These are phyloP conservation scores for Penicillium nucicola DNA, from an alignment of 495 filamentous ascomycete species.

Conservation along the genomic window DNA sequence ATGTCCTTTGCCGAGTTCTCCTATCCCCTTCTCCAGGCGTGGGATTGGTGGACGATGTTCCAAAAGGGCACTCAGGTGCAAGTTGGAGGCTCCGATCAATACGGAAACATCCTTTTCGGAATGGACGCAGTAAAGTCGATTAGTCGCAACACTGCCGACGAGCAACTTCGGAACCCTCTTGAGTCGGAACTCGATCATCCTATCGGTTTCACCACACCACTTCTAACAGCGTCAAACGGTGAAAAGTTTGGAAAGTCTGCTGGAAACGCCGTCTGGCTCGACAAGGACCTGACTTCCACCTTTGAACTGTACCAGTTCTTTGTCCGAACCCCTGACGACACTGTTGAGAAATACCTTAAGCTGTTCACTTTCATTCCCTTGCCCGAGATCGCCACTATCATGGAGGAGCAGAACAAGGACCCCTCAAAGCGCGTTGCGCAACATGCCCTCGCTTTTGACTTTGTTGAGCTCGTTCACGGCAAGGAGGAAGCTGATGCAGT, in stretches of 20 bases:
- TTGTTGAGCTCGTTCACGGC: slow-evolving; percentile 77
- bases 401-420: slow-evolving; percentile 62
- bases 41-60: slow-evolving; percentile 92
- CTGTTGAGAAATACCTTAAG: slow-evolving; percentile 76
- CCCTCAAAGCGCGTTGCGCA: slow-evolving; percentile 74
- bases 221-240: slow-evolving; percentile 80
- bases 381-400: slow-evolving; percentile 56
- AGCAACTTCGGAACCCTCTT: slow-evolving; percentile 24
- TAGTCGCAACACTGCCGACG: slow-evolving; percentile 45
- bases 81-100: slow-evolving; percentile 94
- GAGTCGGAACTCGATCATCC: slow-evolving; percentile 47
- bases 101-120: slow-evolving; percentile 90
- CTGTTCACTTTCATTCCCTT: slow-evolving; percentile 87
- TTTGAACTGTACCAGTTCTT: slow-evolving; percentile 95
- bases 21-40: slow-evolving; percentile 92
- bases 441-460: slow-evolving; percentile 74
- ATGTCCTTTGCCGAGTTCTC: slow-evolving; percentile 93
- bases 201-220: slow-evolving; percentile 83
- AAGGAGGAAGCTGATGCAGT: slow-evolving; percentile 51
- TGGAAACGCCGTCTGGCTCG: slow-evolving; percentile 93
- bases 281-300: slow-evolving; percentile 69
- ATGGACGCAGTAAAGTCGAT: slow-evolving; percentile 78
- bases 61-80: slow-evolving; percentile 67
- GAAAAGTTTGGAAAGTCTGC: slow-evolving; percentile 94
- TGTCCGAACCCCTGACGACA: slow-evolving; percentile 73